phyloP scores from a whole-genome alignment of 2,329 filamentous ascomycete species.

The Fusarium nisikadoi region DNA sequence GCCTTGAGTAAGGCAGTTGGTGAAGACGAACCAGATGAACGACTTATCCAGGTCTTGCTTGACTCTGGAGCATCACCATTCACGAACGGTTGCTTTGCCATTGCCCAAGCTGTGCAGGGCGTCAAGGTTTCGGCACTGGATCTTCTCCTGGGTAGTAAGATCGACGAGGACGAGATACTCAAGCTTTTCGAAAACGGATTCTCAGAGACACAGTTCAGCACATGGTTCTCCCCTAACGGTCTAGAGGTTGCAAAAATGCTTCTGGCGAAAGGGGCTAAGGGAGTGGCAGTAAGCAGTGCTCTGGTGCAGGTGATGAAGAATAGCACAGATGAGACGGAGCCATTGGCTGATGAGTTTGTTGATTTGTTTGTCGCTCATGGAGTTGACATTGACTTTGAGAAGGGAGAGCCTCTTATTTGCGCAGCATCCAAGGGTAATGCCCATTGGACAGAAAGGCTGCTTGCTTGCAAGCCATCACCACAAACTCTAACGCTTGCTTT shows the following conservation, averaged over 20 bases:
- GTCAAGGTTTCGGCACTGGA: constrained; percentile 53
- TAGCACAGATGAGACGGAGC: constrained; percentile 51
- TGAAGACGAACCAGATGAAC: constrained; percentile 61
- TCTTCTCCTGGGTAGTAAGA: constrained; percentile 55
- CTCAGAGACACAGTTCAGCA: constrained; percentile 50
- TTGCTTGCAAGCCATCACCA: constrained; percentile 61
- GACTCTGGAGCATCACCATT: constrained; percentile 63
- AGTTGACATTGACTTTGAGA: constrained; percentile 61
- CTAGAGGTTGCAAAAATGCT: constrained; percentile 60
- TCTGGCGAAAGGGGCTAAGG: constrained; percentile 60
- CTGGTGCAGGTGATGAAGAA: constrained; percentile 59
- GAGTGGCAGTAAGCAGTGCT: constrained; percentile 57
- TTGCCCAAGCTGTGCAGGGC: constrained; percentile 60
- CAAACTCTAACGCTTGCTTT: constrained; percentile 64
- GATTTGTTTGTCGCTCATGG: constrained; percentile 52
- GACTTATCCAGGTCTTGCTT: constrained; percentile 60
- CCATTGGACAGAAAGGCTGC: constrained; percentile 60
- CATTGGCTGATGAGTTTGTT: constrained; percentile 59
- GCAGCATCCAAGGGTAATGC: constrained; percentile 64
- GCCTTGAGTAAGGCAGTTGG: constrained; percentile 63
- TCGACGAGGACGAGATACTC: constrained; percentile 57
- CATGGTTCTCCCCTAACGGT: constrained; percentile 61
- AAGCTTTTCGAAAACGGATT: constrained; percentile 59
- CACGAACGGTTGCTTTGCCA: constrained; percentile 62
- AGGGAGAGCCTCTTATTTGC: constrained; percentile 64